Evolutionary conservation across 768 basidiomycete genomes (phyloP).

Genomic region (Pisolithus sp.): DNA sequence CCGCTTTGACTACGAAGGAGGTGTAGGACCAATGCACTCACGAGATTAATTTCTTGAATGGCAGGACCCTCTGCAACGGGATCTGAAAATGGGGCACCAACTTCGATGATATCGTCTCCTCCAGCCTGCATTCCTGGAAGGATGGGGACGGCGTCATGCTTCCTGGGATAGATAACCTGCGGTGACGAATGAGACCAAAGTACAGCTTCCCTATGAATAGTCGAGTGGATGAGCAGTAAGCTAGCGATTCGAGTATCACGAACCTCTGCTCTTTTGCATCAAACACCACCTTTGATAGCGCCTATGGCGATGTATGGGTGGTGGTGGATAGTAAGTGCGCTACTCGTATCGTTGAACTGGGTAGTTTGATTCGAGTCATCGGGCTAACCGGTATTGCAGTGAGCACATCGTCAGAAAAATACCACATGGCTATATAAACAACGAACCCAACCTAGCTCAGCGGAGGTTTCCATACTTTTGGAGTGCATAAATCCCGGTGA

Average conservation of each 20-base stretch:
- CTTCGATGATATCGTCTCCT: constrained; percentile 87
- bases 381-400: neutral
- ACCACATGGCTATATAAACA: no score
- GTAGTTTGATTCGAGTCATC: neutral
- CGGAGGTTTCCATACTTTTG: no score
- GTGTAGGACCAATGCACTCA: constrained; percentile 32
- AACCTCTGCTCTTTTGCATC: constrained; percentile 10
- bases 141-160: constrained; percentile 73
- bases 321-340: neutral
- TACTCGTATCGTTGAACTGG: neutral
- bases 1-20: neutral
- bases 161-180: constrained; percentile 86
- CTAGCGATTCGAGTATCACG: neutral
- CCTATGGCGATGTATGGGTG: constrained; percentile 2
- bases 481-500: no score
- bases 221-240: neutral
- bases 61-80: constrained; percentile 91
- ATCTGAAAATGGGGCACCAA: constrained; percentile 92
- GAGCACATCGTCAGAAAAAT: no score
- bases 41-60: constrained; percentile 89
- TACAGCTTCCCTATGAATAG: constrained; percentile 42
- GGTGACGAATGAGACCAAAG: constrained; percentile 81
- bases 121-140: constrained; percentile 87
- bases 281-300: constrained; percentile 9
- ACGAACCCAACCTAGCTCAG: no score